Evolutionary conservation across 805 yeast species (phyloP).

Genomic region (Brettanomyces nanus): DNA sequence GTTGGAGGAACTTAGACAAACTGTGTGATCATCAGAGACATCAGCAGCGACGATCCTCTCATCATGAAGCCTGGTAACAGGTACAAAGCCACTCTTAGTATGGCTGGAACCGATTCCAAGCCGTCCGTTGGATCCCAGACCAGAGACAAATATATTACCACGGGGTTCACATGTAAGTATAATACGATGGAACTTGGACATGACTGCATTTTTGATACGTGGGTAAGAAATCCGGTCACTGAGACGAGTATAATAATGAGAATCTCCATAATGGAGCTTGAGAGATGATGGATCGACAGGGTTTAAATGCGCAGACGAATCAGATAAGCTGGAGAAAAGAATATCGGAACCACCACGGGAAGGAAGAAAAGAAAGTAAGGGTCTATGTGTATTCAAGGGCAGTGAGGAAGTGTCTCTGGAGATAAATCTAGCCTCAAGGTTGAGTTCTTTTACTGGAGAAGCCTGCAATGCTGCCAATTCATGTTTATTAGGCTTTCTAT

Average conservation of each 20-base stretch:
- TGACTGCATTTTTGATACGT: slow-evolving; percentile 36
- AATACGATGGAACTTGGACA: slow-evolving; percentile 63
- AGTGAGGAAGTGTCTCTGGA: slow-evolving; percentile 3
- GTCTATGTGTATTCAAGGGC: not conserved
- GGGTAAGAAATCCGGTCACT: slow-evolving; percentile 29
- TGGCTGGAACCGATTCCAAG: slow-evolving; percentile 43
- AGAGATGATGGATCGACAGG: slow-evolving; percentile 13
- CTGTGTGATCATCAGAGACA: slow-evolving; percentile 59
- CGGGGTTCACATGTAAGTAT: slow-evolving; percentile 40
- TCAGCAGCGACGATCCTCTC: slow-evolving; percentile 31
- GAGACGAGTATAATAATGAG: slow-evolving; percentile 8
- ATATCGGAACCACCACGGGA: slow-evolving; percentile 50
- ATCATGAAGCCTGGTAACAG: slow-evolving; percentile 20
- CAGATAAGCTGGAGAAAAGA: slow-evolving; percentile 47
- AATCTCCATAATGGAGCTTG: slow-evolving; percentile 19
- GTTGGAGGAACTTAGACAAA: slow-evolving; percentile 45
- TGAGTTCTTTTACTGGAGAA: not conserved
- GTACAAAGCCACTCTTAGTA: slow-evolving; percentile 36
- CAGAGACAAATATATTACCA: slow-evolving; percentile 50
- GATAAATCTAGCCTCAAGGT: not conserved
- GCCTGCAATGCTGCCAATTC: not conserved
- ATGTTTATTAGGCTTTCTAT: not conserved
- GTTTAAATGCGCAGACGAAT: slow-evolving; percentile 4
- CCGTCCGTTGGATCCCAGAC: slow-evolving; percentile 64
- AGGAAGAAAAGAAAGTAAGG: not conserved